Conservation (phyloP, 2,329 filamentous ascomycete genomes). For the Scytalidium lignicola region DNA sequence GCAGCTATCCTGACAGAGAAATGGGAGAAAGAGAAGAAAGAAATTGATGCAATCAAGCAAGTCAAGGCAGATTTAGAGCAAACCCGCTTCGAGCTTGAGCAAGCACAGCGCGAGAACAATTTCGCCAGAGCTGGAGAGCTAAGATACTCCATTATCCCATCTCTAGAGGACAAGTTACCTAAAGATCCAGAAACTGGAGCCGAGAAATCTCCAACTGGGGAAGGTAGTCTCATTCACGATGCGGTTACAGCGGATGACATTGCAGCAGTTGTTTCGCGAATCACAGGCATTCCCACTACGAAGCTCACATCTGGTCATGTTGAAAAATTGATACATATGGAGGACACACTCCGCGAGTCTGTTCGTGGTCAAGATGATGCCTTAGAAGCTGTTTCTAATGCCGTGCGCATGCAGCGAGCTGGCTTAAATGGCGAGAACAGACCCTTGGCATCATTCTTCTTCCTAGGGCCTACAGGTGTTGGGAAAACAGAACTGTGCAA, state of each 20-base stretch:
- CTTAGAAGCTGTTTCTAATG: conserved; percentile 83
- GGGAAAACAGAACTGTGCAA: conserved; percentile 98
- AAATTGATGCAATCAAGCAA: conserved; percentile 83
- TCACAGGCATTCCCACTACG: conserved; percentile 87
- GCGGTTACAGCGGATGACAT: conserved; percentile 95
- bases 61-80: conserved; percentile 84
- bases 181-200: conserved; percentile 53
- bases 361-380: conserved; percentile 94
- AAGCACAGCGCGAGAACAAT: conserved; percentile 80
- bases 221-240: conserved; percentile 72
- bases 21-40: conserved; percentile 85
- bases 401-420: conserved; percentile 88
- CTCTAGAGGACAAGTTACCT: conserved; percentile 72
- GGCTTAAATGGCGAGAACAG: conserved; percentile 88
- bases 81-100: conserved; percentile 78
- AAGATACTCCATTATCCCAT: conserved; percentile 81
- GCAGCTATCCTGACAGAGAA: conserved; percentile 68
- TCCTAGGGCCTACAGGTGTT: conserved; percentile 92
- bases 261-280: conserved; percentile 80
- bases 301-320: conserved; percentile 92
- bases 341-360: conserved; percentile 76
- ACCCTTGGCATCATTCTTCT: conserved; percentile 93
- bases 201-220: conserved; percentile 22
- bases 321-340: conserved; percentile 94
- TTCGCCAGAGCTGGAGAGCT: conserved; percentile 89